Evolutionary conservation across 495 filamentous ascomycete genomes (phyloP).

Genomic region (Annulohypoxylon stygium): DNA sequence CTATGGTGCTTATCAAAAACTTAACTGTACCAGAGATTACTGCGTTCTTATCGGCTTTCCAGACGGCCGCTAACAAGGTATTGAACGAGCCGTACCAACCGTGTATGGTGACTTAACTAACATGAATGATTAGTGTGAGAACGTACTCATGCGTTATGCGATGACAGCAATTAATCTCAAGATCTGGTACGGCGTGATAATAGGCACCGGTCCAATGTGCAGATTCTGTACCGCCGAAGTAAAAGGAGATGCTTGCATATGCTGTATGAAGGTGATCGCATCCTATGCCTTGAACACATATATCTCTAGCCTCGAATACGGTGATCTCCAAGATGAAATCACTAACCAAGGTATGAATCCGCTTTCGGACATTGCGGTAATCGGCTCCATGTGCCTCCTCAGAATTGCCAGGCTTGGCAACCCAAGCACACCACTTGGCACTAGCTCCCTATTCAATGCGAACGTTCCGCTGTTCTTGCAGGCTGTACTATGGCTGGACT

Average conservation of each 20-base stretch:
- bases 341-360: conserved; percentile 53
- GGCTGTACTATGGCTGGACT: conserved; percentile 61
- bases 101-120: conserved; percentile 9
- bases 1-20: conserved; percentile 39
- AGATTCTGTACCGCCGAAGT: conserved; percentile 44
- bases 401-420: conserved; percentile 57
- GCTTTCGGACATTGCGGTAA: conserved; percentile 58
- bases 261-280: conserved; percentile 54
- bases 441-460: conserved; percentile 47
- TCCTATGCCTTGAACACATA: conserved; percentile 48
- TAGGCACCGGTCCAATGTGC: conserved; percentile 36
- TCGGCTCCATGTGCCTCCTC: conserved; percentile 60
- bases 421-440: conserved; percentile 1
- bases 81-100: background rate
- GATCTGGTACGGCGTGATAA: conserved; percentile 34
- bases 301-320: conserved; percentile 46
- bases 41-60: conserved; percentile 15
- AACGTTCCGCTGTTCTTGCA: conserved; percentile 57
- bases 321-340: conserved; percentile 34
- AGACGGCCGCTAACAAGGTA: conserved; percentile 23
- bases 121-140: conserved; percentile 10
- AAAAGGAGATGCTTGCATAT: conserved; percentile 43
- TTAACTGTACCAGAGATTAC: conserved; percentile 13
- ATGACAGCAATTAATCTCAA: conserved; percentile 31
- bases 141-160: conserved; percentile 10